Conservation (phyloP, 768 basidiomycete genomes). For the Coprinellus aureogranulatus region DNA sequence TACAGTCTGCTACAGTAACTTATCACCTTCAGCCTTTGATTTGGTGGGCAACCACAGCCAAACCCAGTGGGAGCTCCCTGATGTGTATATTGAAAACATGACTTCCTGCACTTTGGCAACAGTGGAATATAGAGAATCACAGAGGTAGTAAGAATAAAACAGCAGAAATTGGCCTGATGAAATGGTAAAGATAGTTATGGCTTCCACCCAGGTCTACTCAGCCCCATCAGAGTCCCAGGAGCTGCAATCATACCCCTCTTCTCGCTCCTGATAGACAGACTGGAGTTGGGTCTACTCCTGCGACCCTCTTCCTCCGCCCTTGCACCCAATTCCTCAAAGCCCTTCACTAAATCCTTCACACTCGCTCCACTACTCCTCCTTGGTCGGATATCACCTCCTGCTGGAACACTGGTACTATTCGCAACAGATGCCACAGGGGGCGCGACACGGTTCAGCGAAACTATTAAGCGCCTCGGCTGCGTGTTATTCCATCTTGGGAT, state of each 20-base stretch:
- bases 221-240: neutral
- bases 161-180: too few relatives aligned
- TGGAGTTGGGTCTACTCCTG: neutral
- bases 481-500: constrained; percentile 36
- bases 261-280: neutral
- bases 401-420: too few relatives aligned
- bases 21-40: too few relatives aligned
- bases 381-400: constrained; percentile 20
- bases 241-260: neutral
- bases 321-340: constrained; percentile 47
- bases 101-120: too few relatives aligned
- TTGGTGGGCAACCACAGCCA: too few relatives aligned
- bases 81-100: too few relatives aligned
- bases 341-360: constrained; percentile 68
- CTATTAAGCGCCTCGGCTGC: constrained; percentile 42
- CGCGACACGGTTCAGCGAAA: constrained; percentile 51
- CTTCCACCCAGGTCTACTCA: neutral
- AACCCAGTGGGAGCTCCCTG: too few relatives aligned
- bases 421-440: constrained; percentile 23
- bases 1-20: too few relatives aligned
- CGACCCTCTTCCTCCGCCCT: constrained; percentile 27
- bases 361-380: constrained; percentile 66
- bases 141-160: too few relatives aligned
- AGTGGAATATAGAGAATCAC: too few relatives aligned
- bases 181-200: too few relatives aligned